Conservation (phyloP, 2,329 filamentous ascomycete genomes). For the Aspergillus ibericus region DNA sequence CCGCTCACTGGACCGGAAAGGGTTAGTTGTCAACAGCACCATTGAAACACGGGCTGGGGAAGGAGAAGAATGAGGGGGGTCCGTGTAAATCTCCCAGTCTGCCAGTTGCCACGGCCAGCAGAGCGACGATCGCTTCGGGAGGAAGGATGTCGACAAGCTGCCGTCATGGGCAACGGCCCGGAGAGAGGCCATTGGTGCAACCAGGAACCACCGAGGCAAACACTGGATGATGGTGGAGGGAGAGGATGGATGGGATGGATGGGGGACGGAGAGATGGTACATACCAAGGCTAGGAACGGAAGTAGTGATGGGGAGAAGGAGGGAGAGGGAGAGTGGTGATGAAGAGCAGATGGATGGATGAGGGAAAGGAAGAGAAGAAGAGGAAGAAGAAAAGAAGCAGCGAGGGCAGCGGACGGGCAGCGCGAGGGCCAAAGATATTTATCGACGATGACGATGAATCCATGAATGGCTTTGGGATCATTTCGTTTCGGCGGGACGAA, state of each 20-base stretch:
- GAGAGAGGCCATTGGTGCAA: constrained; percentile 9
- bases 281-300: constrained; percentile 10
- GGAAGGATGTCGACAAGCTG: too few species aligned
- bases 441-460: not conserved
- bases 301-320: constrained; percentile 8
- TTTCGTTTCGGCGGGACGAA: constrained; percentile 11
- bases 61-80: not conserved
- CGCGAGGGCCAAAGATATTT: not conserved
- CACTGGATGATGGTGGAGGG: not conserved
- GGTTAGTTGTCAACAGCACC: constrained; percentile 7
- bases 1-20: constrained; percentile 5
- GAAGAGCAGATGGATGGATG: constrained; percentile 5
- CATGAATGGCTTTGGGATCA: not conserved
- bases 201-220: not conserved
- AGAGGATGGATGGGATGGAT: not conserved
- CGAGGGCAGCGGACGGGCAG: not conserved
- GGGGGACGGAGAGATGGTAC: not conserved
- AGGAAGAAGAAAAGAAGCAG: not conserved
- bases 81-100: not conserved
- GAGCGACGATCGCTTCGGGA: constrained; percentile 28
- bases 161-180: constrained; percentile 26
- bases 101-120: constrained; percentile 24
- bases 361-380: not conserved
- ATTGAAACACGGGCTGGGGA: not conserved
- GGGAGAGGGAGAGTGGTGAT: constrained; percentile 4